A percentile compares a stretch with the other conserved stretches of the same genome.
phyloP scores from a whole-genome alignment of 106 monocot genomes.

The Amphibolis antarctica region DNA sequence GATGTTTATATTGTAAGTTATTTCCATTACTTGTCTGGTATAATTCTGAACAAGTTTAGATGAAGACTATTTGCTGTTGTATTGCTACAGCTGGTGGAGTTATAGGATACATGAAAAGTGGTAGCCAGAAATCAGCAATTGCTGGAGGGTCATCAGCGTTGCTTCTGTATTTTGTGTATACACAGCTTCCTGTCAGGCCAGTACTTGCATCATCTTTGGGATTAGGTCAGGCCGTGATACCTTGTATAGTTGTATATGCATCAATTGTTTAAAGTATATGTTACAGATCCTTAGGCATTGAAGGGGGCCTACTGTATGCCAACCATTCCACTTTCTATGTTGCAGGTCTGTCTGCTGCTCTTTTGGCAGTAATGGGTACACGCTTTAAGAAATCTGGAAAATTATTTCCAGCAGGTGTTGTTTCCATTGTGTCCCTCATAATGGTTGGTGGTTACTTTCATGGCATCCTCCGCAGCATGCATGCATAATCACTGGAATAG shows the following conservation, averaged over 20 bases:
- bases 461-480: slow-evolving; percentile 59
- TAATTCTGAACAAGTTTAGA: not conserved
- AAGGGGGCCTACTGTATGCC: not conserved
- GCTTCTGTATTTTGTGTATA: slow-evolving; percentile 64
- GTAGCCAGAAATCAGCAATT: slow-evolving; percentile 78
- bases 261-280: not conserved
- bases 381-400: slow-evolving; percentile 89
- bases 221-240: slow-evolving; percentile 33
- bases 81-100: slow-evolving; percentile 58
- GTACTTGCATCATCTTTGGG: slow-evolving; percentile 82
- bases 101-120: slow-evolving; percentile 80
- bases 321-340: not conserved
- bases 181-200: slow-evolving; percentile 66
- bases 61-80: not conserved
- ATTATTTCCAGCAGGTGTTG: slow-evolving; percentile 84
- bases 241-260: not conserved
- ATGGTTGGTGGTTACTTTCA: slow-evolving; percentile 87
- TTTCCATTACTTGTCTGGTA: too few relatives aligned
- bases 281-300: not conserved
- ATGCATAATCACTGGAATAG: slow-evolving; percentile 12
- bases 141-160: slow-evolving; percentile 66
- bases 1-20: too few relatives aligned
- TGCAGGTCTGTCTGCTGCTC: slow-evolving; percentile 75
- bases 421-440: slow-evolving; percentile 61
- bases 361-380: slow-evolving; percentile 82